Base-by-base conservation (phyloP, 176 grass and related monocot species). In the Oryza officinalis region DNA sequence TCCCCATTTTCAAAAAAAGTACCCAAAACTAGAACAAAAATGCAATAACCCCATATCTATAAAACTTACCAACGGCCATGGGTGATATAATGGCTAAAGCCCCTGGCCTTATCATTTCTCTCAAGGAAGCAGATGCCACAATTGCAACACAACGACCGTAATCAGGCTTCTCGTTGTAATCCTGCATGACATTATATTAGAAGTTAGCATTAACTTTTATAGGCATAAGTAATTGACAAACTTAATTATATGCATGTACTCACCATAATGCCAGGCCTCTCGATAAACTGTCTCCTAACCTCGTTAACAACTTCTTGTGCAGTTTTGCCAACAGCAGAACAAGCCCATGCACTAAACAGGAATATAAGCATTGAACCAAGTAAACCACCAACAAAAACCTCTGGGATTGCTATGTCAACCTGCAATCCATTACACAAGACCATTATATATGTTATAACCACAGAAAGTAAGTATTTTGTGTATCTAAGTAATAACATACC, bases 231-330 rank as follows among this genome's bases (percentile, higher is more conserved):
- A 76, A 38, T 46, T 30, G 26, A 77, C 38, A 28, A 65, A 50
- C 60, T 82, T 30, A 15, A 50, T 3, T 28, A 54, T 41, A 41
- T 85, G 35, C 54, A 76, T 38, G 44, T 70, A 78, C 93, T 92
- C 76, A 99, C 96, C 96, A 99, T 99, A 75, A 99, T 99, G 72
- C 96, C 96, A 85, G 96, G 96, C 66, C 96, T 95, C 96, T 99
- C 96, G 17, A 92, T 90, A 85, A 99, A 99, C 84, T 99, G 96
- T 81, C 96, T 93, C 91, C 96, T 79, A 80, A 99, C 96, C 92
- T 99, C 96, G 37, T 93, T 96, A 82, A 99, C 96, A 88, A 99
- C 96, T 84, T 99, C 96, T 75, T 99, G 96, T 76, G 96, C 96
- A 89, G 96, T 99, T 96, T 59, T 96, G 5, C 96, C 96, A 84